Percentiles rank a stretch among this genome's conserved stretches.
Conservation (phyloP, 768 basidiomycete species). For the Psilocybe tampanensis region DNA sequence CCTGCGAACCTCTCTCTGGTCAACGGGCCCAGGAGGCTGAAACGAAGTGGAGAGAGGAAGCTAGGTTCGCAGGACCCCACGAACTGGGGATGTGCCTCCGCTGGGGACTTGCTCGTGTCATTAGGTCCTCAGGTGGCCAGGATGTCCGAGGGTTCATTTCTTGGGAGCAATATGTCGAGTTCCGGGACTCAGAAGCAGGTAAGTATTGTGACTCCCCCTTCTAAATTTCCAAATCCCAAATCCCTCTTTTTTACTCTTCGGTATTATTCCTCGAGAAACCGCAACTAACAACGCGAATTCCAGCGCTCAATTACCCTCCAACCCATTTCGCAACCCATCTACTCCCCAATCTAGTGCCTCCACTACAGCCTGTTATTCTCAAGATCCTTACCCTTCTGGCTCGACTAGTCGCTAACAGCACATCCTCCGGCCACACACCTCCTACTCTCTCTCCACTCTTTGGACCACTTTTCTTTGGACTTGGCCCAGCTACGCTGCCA, state of each 20-base stretch:
- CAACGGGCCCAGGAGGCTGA: conserved; percentile 46
- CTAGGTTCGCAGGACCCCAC: conserved; percentile 80
- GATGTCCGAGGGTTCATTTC: conserved; percentile 83
- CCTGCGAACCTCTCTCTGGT: conserved; percentile 42
- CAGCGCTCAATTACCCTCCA: conserved; percentile 68
- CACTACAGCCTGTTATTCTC: conserved; percentile 60
- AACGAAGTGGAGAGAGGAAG: conserved; percentile 74
- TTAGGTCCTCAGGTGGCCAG: conserved; percentile 67
- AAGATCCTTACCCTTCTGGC: conserved; percentile 81
- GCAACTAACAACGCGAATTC: conserved; percentile 5
- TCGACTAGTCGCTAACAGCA: conserved; percentile 81
- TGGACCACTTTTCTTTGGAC: conserved; percentile 87
- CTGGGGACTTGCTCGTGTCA: conserved; percentile 86
- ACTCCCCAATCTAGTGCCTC: conserved; percentile 52
- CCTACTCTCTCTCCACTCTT: conserved; percentile 89
- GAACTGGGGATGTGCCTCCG: conserved; percentile 91
- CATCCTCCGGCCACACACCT: conserved; percentile 87
- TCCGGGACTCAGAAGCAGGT: conserved; percentile 85
- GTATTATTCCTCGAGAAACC: neutral
- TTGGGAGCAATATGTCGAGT: conserved; percentile 84
- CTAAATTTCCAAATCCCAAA: neutral
- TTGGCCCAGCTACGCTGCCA: conserved; percentile 52
- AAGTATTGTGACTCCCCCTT: conserved; percentile 25
- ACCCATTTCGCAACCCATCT: conserved; percentile 70
- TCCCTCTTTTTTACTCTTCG: conserved; percentile 1